A percentile compares a stretch with the other conserved stretches of the same genome.
These are phyloP conservation scores for Fusarium sp. DNA, from an alignment of 2,329 filamentous ascomycete genomes.

Conservation along the genomic window DNA sequence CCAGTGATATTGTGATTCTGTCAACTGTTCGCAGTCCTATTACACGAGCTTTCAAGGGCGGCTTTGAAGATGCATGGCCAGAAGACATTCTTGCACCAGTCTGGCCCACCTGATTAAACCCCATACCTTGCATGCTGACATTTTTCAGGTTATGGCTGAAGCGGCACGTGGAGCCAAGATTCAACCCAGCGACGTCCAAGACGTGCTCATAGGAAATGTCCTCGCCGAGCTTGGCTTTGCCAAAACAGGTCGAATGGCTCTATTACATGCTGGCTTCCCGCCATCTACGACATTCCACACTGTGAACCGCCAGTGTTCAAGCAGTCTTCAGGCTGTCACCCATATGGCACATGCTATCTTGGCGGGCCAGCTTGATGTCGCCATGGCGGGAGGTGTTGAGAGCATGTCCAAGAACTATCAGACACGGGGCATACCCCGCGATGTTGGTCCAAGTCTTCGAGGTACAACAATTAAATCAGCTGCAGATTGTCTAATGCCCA, in stretches of 20 bases:
- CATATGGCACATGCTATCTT: constrained; percentile 79
- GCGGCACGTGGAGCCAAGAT: constrained; percentile 48
- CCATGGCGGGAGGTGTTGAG: constrained; percentile 90
- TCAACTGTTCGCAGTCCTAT: constrained; percentile 90
- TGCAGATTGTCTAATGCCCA: constrained; percentile 89
- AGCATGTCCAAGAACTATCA: constrained; percentile 95
- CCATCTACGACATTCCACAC: constrained; percentile 81
- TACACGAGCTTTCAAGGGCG: constrained; percentile 83
- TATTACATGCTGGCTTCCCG: constrained; percentile 82
- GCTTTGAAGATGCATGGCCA: constrained; percentile 86
- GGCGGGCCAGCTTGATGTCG: constrained; percentile 75
- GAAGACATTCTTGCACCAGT: constrained; percentile 83
- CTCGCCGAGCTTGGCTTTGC: constrained; percentile 88
- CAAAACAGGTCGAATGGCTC: constrained; percentile 89
- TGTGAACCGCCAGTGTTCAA: constrained; percentile 88
- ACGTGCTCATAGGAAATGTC: constrained; percentile 87
- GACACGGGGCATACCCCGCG: constrained; percentile 79
- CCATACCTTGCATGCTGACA: neutral
- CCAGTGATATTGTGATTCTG: constrained; percentile 85
- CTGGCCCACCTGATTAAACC: fast-evolving
- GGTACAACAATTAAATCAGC: constrained; percentile 74
- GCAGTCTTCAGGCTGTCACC: constrained; percentile 79
- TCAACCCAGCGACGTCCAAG: constrained; percentile 72
- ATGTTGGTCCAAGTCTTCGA: constrained; percentile 78
- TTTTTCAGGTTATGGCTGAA: neutral